Conservation (phyloP, 2,329 filamentous ascomycete species). For the Thermomyces lanuginosus region DNA sequence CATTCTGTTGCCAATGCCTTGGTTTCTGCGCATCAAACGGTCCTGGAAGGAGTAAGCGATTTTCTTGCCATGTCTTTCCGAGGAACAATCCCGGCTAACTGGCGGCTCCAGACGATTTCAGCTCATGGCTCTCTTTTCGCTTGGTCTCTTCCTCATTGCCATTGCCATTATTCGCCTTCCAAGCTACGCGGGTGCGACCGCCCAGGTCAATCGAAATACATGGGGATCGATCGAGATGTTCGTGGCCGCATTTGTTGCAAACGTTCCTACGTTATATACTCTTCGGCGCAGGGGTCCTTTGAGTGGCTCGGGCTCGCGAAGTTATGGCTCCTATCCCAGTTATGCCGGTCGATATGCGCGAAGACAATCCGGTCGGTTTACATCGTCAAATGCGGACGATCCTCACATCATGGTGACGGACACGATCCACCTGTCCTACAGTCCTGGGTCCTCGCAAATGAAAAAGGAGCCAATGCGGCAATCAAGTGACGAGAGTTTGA, state of each 20-base stretch:
- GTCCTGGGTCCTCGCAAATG: too few species aligned
- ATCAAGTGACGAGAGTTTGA: too few species aligned
- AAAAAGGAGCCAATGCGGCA: too few species aligned
- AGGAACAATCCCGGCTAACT: too few species aligned
- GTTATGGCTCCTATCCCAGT: neutral
- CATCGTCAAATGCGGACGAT: neutral
- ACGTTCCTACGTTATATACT: slow-evolving; percentile 20
- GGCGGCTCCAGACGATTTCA: slow-evolving; percentile 13
- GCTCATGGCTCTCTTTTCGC: slow-evolving; percentile 19
- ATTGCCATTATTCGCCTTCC: slow-evolving; percentile 26
- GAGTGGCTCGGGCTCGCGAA: neutral
- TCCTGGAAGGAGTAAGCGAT: slow-evolving; percentile 7
- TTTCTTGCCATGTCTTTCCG: too few species aligned
- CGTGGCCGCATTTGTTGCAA: slow-evolving; percentile 20
- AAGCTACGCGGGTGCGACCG: slow-evolving; percentile 20
- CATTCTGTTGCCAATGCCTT: slow-evolving; percentile 16
- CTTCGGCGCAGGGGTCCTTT: slow-evolving; percentile 1
- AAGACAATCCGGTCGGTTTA: neutral
- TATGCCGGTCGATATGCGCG: neutral
- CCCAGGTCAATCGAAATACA: slow-evolving; percentile 22
- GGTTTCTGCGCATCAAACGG: slow-evolving; percentile 10
- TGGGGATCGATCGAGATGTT: slow-evolving; percentile 26
- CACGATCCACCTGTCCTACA: slow-evolving; percentile 1
- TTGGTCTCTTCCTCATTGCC: slow-evolving; percentile 26
- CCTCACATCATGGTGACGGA: slow-evolving; percentile 1